A percentile compares a stretch with the other conserved stretches of the same genome.
phyloP scores from a whole-genome alignment of 495 filamentous ascomycete species.

The Penicillium lagena region DNA sequence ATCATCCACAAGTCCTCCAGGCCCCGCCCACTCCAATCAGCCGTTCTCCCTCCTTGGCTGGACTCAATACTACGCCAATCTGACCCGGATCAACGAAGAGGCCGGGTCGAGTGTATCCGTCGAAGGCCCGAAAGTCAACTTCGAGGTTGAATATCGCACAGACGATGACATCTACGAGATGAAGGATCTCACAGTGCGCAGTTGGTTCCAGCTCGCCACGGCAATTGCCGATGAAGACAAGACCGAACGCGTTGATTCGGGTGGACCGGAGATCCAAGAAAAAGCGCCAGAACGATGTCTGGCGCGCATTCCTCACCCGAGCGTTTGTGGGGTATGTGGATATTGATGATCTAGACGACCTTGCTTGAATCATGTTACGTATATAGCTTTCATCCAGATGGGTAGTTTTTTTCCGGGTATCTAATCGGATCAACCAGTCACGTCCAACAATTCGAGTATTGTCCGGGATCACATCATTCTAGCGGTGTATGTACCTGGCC shows the following conservation, averaged over 20 bases:
- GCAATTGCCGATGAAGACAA: slow-evolving; percentile 58
- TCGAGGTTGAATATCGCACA: slow-evolving; percentile 81
- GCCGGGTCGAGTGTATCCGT: slow-evolving; percentile 15
- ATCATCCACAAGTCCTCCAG: slow-evolving; percentile 66
- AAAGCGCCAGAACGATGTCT: slow-evolving; percentile 46
- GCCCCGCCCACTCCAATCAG: slow-evolving; percentile 89
- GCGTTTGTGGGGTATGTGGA: slow-evolving; percentile 74
- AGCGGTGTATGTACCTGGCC: slow-evolving; percentile 8
- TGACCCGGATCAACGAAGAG: slow-evolving; percentile 78
- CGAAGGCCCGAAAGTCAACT: slow-evolving; percentile 61
- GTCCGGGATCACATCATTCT: slow-evolving; percentile 10
- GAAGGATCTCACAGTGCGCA: slow-evolving; percentile 79
- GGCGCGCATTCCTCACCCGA: slow-evolving; percentile 69
- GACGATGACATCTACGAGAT: slow-evolving; percentile 69
- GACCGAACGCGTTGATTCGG: slow-evolving; percentile 2
- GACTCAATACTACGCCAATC: slow-evolving; percentile 89
- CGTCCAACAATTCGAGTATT: slow-evolving; percentile 1
- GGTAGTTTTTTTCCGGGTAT: not conserved
- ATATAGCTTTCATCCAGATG: too few species aligned
- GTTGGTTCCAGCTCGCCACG: slow-evolving; percentile 69
- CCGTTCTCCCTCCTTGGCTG: slow-evolving; percentile 68
- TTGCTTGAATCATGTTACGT: too few species aligned
- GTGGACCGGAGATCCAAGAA: slow-evolving; percentile 23
- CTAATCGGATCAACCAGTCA: not conserved
- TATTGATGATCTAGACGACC: slow-evolving; percentile 46